Conservation (phyloP, 306 rosid species). For the Prosopis cineraria region DNA sequence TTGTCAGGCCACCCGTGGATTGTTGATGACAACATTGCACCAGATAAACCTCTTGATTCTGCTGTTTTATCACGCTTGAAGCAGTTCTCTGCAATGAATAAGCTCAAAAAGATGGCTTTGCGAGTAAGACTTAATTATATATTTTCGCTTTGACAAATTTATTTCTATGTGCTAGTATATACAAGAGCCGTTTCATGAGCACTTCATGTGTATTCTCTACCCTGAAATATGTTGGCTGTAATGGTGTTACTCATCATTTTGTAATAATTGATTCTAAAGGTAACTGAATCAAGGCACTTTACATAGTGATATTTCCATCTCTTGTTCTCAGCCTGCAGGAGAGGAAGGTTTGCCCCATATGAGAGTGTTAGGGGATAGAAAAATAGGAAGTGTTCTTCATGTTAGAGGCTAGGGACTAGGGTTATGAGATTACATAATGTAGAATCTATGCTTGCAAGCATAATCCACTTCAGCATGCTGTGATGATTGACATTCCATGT, state of each 20-base stretch:
- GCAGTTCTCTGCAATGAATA: conserved; percentile 69
- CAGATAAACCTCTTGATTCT: conserved; percentile 67
- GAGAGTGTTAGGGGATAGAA: background rate
- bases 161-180: conserved; percentile 12
- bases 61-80: conserved; percentile 61
- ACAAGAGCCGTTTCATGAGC: background rate
- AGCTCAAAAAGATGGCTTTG: conserved; percentile 67
- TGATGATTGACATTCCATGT: background rate
- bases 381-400: background rate
- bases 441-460: background rate
- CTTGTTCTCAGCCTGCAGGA: background rate
- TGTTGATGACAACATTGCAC: conserved; percentile 59
- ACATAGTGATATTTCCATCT: background rate
- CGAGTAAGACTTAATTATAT: conserved; percentile 47
- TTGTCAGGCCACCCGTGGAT: conserved; percentile 73
- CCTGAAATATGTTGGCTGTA: background rate
- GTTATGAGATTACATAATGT: background rate
- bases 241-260: background rate
- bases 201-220: conserved; percentile 6
- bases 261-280: conserved; percentile 3
- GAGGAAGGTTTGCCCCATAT: background rate
- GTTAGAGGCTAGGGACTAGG: background rate
- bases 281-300: conserved; percentile 6
- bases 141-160: conserved; percentile 20
- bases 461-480: background rate